Conservation (phyloP, 148 eudicot species). For the Chenopodium berlandieri region DNA sequence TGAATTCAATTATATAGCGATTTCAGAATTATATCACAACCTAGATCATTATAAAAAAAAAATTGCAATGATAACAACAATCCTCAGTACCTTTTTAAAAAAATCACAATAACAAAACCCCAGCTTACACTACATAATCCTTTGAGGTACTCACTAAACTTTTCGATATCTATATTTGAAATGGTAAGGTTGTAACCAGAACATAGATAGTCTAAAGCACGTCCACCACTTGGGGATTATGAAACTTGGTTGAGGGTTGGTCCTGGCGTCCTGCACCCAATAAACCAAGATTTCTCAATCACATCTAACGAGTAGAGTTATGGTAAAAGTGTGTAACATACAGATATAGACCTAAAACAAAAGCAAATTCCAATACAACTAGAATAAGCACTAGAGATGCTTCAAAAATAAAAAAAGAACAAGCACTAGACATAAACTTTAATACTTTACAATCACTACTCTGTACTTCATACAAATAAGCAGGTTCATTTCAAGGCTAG, state of each 20-base stretch:
- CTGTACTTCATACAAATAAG: not conserved
- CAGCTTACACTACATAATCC: conserved; percentile 23
- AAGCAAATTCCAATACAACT: not conserved
- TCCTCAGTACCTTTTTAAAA: too few relatives aligned
- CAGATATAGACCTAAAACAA: not conserved
- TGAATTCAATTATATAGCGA: too few relatives aligned
- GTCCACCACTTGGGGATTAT: conserved; percentile 34
- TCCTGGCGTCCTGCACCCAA: conserved; percentile 37
- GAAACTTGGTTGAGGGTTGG: conserved; percentile 52
- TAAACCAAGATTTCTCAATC: not conserved
- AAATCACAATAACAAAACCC: conserved; percentile 7
- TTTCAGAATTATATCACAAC: too few relatives aligned
- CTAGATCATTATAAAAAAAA: too few relatives aligned
- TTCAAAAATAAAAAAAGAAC: too few relatives aligned
- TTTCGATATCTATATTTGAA: conserved; percentile 14
- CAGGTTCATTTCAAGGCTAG: not conserved
- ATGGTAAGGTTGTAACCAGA: conserved; percentile 26
- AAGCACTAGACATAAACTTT: too few relatives aligned
- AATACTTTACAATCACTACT: not conserved
- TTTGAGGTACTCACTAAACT: conserved; percentile 13
- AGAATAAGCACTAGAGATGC: not conserved
- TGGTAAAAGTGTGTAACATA: not conserved
- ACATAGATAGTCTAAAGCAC: conserved; percentile 29
- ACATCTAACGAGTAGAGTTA: not conserved
- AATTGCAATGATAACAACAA: too few relatives aligned